Conservation (phyloP, 129 eudicot species). For the sunflower (Helianthus annuus) region DNA sequence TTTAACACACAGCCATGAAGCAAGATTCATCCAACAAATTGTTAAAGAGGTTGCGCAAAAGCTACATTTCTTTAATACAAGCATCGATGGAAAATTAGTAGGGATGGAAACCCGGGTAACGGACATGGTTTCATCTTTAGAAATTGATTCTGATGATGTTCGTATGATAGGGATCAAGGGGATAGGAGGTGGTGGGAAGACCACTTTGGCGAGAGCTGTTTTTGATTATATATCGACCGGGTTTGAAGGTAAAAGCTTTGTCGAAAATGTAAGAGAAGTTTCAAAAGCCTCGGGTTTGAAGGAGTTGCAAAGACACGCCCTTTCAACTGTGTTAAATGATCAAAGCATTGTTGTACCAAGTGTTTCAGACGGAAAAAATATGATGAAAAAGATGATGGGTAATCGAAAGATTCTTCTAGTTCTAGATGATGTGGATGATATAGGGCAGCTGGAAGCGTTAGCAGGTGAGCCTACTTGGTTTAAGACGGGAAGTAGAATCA, state of each 20-base stretch:
- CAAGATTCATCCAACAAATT: too few species aligned
- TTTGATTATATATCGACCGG: too few species aligned
- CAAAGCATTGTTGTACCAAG: not conserved
- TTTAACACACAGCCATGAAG: too few species aligned
- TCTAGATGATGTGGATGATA: conserved; percentile 9
- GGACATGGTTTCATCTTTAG: too few species aligned
- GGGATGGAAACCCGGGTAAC: too few species aligned
- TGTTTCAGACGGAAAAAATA: not conserved
- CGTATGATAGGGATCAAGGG: too few species aligned
- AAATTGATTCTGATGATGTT: too few species aligned
- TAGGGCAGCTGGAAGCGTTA: not conserved
- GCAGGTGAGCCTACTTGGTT: not conserved
- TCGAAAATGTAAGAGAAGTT: conserved; percentile 4
- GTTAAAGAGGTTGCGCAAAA: too few species aligned
- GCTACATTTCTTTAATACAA: too few species aligned
- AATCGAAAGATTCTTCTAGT: conserved; percentile 8
- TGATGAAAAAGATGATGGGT: conserved; percentile 2
- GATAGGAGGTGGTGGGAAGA: too few species aligned
- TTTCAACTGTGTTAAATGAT: not conserved
- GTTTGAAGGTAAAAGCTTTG: conserved; percentile 14
- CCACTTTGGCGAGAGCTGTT: too few species aligned
- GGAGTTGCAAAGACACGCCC: not conserved
- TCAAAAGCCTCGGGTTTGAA: not conserved
- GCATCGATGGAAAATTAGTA: too few species aligned
- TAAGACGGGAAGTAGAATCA: not conserved